Conservation (phyloP, 2,329 filamentous ascomycete genomes). For the Fusarium newnesense region DNA sequence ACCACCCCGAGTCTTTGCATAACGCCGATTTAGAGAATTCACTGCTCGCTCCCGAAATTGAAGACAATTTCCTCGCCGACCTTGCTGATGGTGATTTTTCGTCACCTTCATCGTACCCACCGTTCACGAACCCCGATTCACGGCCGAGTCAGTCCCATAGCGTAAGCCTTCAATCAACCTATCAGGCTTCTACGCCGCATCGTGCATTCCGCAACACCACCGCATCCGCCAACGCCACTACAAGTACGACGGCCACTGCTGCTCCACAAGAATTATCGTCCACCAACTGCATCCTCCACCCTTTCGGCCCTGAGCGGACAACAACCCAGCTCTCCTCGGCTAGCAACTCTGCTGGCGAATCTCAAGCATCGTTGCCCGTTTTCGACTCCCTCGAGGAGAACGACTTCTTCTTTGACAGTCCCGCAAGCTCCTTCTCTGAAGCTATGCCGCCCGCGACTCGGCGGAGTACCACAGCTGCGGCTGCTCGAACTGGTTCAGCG, state of each 20-base stretch:
- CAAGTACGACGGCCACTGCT: slow-evolving; percentile 1
- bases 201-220: slow-evolving; percentile 15
- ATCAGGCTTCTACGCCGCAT: slow-evolving; percentile 36
- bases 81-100: slow-evolving; percentile 48
- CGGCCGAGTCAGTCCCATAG: slow-evolving; percentile 21
- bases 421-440: slow-evolving; percentile 45
- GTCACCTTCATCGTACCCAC: slow-evolving; percentile 51
- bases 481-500: slow-evolving; percentile 13
- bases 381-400: slow-evolving; percentile 46
- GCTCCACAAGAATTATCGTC: slow-evolving; percentile 41
- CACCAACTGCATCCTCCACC: slow-evolving; percentile 29
- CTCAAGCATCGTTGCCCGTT: slow-evolving; percentile 42
- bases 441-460: slow-evolving; percentile 43
- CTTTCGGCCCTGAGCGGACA: slow-evolving; percentile 32
- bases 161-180: slow-evolving; percentile 20
- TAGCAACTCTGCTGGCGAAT: slow-evolving; percentile 38
- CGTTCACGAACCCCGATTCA: slow-evolving; percentile 38
- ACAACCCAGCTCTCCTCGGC: slow-evolving; percentile 38
- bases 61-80: slow-evolving; percentile 42
- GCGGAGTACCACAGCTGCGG: slow-evolving; percentile 28
- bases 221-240: not conserved
- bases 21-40: slow-evolving; percentile 9
- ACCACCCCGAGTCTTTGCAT: not conserved
- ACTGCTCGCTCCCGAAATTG: slow-evolving; percentile 16
- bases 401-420: slow-evolving; percentile 37